These are phyloP conservation scores for Hypomyces rosellus DNA, from an alignment of 2,329 filamentous ascomycete species.

Conservation along the genomic window DNA sequence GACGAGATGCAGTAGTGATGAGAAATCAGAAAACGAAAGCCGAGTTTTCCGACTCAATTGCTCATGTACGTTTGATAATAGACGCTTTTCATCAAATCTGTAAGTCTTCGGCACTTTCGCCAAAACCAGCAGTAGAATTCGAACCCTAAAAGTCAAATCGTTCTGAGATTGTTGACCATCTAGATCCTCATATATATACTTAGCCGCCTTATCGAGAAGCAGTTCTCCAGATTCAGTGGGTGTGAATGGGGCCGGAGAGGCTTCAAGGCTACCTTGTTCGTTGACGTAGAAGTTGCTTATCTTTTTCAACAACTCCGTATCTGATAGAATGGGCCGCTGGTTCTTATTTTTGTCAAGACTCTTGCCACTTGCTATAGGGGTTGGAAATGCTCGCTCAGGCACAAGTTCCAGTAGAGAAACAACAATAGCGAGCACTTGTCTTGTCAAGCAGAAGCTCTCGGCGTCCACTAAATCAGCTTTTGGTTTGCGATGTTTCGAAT, in stretches of 20 bases:
- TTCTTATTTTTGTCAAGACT: conserved; percentile 12
- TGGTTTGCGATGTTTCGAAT: conserved; percentile 36
- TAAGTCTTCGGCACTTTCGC: conserved; percentile 43
- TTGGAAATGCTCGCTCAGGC: conserved; percentile 56
- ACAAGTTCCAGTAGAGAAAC: conserved; percentile 56
- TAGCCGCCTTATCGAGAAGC: conserved; percentile 54
- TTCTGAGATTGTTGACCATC: conserved; percentile 32
- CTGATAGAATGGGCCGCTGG: conserved; percentile 16
- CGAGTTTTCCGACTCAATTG: conserved; percentile 34
- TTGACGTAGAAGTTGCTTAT: conserved; percentile 62
- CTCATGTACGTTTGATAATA: conserved; percentile 47
- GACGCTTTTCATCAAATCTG: conserved; percentile 36
- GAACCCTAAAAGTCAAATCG: conserved; percentile 51
- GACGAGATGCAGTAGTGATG: conserved; percentile 51
- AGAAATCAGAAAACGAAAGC: conserved; percentile 50
- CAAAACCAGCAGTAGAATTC: conserved; percentile 52
- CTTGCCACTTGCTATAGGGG: conserved; percentile 10
- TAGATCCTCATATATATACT: conserved; percentile 43
- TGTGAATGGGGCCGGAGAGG: conserved; percentile 52
- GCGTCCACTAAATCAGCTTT: conserved; percentile 25
- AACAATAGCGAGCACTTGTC: conserved; percentile 41
- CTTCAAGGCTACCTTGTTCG: conserved; percentile 64
- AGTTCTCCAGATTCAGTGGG: conserved; percentile 52
- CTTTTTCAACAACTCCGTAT: conserved; percentile 49
- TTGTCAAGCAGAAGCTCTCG: conserved; percentile 25